phyloP scores from a whole-genome alignment of 768 basidiomycete species.

The Suillus brevipes region DNA sequence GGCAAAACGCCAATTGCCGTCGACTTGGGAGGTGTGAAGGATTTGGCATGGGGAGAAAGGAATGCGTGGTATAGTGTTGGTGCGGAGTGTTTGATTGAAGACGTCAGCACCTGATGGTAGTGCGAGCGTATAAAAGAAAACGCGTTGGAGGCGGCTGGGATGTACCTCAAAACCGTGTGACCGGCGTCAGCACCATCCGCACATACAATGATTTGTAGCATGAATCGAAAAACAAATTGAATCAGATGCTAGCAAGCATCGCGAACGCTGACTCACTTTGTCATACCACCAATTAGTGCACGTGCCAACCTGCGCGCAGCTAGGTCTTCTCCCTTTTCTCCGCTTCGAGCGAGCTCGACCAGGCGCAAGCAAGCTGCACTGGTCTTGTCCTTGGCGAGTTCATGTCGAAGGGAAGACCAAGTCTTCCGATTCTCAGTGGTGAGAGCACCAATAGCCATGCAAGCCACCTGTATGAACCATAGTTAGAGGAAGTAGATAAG shows the following conservation, averaged over 20 bases:
- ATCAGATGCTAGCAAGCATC: background rate
- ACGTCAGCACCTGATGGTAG: constrained; percentile 72
- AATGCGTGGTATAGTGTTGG: constrained; percentile 92
- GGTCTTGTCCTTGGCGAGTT: constrained; percentile 64
- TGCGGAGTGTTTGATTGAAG: constrained; percentile 89
- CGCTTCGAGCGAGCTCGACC: constrained; percentile 49
- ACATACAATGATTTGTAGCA: constrained; percentile 97
- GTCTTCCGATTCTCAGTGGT: constrained; percentile 93
- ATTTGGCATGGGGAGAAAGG: constrained; percentile 78
- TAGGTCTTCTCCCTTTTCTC: constrained; percentile 51
- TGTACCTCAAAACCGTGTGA: constrained; percentile 84
- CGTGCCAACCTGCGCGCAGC: constrained; percentile 92
- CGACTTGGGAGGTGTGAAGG: constrained; percentile 58
- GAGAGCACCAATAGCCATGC: constrained; percentile 84
- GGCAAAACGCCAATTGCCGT: constrained; percentile 22
- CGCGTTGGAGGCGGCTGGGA: background rate
- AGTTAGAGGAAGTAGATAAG: background rate
- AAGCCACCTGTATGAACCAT: constrained; percentile 57
- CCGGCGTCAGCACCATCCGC: constrained; percentile 86
- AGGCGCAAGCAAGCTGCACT: constrained; percentile 82
- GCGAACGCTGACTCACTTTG: constrained; percentile 50
- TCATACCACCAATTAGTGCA: constrained; percentile 97
- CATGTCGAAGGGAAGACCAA: constrained; percentile 77
- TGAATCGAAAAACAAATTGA: background rate
- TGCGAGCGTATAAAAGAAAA: constrained; percentile 6